Base-by-base conservation (phyloP, 164 flowering plant genomes). In the Nymphaea colorata region DNA sequence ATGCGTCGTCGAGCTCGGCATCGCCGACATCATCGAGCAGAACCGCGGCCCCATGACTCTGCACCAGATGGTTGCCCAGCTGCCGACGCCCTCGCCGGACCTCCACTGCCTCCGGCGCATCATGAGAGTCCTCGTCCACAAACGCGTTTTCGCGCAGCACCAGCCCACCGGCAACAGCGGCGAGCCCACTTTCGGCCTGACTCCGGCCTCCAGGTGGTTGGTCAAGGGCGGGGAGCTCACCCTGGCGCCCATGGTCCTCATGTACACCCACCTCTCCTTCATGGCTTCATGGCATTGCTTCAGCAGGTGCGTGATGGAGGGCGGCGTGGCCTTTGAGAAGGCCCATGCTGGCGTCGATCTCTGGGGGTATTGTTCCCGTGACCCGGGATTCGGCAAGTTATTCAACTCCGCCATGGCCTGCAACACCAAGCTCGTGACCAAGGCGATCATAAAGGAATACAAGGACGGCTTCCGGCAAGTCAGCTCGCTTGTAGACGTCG, bases 1-100 rank as follows among this genome's bases (percentile, higher is more conserved):
- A 55, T 83, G 83, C 47, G 84, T 79, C 0, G 76, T 85, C 17
- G 86, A 85, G 70, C 81, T 85, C 42, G 70, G 75, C 44, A 72
- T 85, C 3, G 68, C 85, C 6, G 85, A 85, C 51, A 80, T 82
- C 3, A 78, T 85, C 61, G 59, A 83, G 72, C 44, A 75, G 11
- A 75, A 79, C 43, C 78, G 72, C 41, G 44, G 44, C 0, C 82
- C 87, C 5, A 69, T 83, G 53, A 72, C 83, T 42, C 57, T 83
- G 41, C 42, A 69, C 25, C 72, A 83, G 63, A 70, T 85, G 1
- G 72, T 74, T 17, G 36, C 70, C n/a, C 4, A 42, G 5, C 66
- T 77, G 15, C 69, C 53, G 18, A 42, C 77, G 0, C 67, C 80
- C 5, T 64, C 76, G 5, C 74, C 73, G 0, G 80, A 82, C 43